phyloP scores from a whole-genome alignment of 441 rosid genomes.

The Breynia disticha region DNA sequence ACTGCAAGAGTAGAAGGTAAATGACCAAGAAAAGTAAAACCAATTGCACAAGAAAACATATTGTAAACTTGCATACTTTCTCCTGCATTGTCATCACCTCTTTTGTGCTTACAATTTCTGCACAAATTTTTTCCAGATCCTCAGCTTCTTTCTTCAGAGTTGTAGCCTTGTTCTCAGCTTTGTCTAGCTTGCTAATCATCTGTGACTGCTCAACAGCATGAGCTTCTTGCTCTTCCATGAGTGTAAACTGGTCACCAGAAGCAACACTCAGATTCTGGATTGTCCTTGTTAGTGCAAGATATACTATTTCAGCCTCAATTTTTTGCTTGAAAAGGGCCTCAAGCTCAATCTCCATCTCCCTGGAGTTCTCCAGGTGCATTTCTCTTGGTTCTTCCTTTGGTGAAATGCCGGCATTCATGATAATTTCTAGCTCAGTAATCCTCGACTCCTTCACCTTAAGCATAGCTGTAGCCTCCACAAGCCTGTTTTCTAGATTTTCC shows the following conservation, averaged over 20 bases:
- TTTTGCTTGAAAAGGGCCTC: conserved; percentile 62
- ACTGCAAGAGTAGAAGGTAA: conserved; percentile 28
- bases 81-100: conserved; percentile 41
- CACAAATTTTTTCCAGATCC: conserved; percentile 34
- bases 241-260: conserved; percentile 15
- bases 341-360: conserved; percentile 39
- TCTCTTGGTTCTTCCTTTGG: conserved; percentile 26
- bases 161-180: conserved; percentile 40
- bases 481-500: conserved; percentile 40
- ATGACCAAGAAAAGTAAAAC: conserved; percentile 38
- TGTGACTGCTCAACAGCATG: conserved; percentile 33
- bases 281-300: conserved; percentile 34
- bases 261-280: conserved; percentile 30
- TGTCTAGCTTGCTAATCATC: conserved; percentile 32
- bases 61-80: conserved; percentile 29
- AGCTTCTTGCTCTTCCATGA: conserved; percentile 36
- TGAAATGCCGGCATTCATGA: conserved; percentile 19
- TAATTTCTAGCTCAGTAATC: conserved; percentile 45
- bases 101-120: conserved; percentile 30
- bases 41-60: conserved; percentile 47
- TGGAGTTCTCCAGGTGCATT: conserved; percentile 23
- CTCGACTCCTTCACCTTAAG: conserved; percentile 45
- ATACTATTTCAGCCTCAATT: conserved; percentile 66
- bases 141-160: conserved; percentile 36
- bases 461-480: conserved; percentile 41